Conservation (phyloP, 2,329 filamentous ascomycete species). For the Stagonosporopsis tanaceti region DNA sequence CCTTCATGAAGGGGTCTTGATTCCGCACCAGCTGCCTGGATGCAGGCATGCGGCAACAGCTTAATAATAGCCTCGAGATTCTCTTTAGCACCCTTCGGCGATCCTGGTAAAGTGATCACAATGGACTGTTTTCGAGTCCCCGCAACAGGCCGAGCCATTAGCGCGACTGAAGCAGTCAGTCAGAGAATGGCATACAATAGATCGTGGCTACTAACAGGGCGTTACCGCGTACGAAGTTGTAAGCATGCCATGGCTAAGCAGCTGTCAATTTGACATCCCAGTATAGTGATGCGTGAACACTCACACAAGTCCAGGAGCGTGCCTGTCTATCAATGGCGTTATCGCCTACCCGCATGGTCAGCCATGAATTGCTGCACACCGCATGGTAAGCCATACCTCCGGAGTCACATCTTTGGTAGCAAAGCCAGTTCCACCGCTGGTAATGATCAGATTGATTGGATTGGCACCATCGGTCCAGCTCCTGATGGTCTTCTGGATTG, state of each 20-base stretch:
- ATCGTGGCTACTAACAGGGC: constrained; percentile 74
- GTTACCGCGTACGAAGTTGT: constrained; percentile 83
- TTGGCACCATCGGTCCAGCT: constrained; percentile 74
- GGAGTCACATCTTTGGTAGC: constrained; percentile 85
- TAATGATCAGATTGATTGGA: constrained; percentile 77
- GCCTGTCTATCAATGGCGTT: constrained; percentile 78
- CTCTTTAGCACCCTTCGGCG: constrained; percentile 92
- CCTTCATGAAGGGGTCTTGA: constrained; percentile 82
- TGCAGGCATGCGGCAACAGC: constrained; percentile 92
- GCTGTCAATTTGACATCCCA: constrained; percentile 23
- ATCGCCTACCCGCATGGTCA: constrained; percentile 67
- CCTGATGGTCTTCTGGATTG: constrained; percentile 78
- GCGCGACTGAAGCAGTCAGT: constrained; percentile 71
- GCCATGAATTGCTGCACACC: not conserved
- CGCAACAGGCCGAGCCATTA: constrained; percentile 95
- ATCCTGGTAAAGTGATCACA: constrained; percentile 89
- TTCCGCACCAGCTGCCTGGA: constrained; percentile 83
- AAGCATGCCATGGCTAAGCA: constrained; percentile 83
- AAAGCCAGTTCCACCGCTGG: constrained; percentile 94
- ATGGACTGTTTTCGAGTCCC: constrained; percentile 83
- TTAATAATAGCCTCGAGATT: constrained; percentile 90
- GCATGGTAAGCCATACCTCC: constrained; percentile 66
- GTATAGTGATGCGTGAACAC: constrained; percentile 26
- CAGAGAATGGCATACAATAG: not conserved
- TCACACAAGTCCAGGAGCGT: constrained; percentile 85